Conservation (phyloP, 2,329 filamentous ascomycete species). For the Elsinoe fawcettii region DNA sequence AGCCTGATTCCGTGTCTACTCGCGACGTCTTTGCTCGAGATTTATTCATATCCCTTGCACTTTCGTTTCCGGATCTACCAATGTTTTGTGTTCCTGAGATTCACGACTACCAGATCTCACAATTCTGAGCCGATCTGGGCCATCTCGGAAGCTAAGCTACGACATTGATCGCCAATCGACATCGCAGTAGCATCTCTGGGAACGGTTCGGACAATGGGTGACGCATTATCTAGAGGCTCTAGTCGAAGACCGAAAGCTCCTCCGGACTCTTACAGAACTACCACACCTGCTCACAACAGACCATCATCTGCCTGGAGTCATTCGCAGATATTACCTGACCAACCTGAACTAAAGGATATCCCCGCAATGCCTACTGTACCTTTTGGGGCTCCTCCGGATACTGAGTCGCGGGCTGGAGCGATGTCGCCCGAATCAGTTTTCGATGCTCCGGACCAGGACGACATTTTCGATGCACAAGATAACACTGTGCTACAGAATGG, state of each 20-base stretch:
- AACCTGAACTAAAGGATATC: neutral
- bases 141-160: slow-evolving; percentile 13
- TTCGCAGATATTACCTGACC: slow-evolving; percentile 11
- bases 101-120: slow-evolving; percentile 2
- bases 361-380: slow-evolving; percentile 4
- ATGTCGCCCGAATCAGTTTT: slow-evolving; percentile 11
- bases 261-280: neutral
- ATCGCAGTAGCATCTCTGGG: neutral
- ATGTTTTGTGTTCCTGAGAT: slow-evolving; percentile 10
- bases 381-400: slow-evolving; percentile 2
- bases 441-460: neutral
- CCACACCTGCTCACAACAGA: neutral
- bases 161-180: slow-evolving; percentile 15
- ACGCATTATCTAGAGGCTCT: slow-evolving; percentile 9
- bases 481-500: neutral
- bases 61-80: neutral
- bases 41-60: neutral
- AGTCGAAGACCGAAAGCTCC: neutral
- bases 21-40: neutral
- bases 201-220: slow-evolving; percentile 1
- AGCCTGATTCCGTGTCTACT: neutral
- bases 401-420: neutral
- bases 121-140: slow-evolving; percentile 7
- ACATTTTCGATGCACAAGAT: neutral
- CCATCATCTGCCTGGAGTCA: slow-evolving; percentile 13